Base-by-base conservation (phyloP, 306 rosid species). In the Luffa acutangula region DNA sequence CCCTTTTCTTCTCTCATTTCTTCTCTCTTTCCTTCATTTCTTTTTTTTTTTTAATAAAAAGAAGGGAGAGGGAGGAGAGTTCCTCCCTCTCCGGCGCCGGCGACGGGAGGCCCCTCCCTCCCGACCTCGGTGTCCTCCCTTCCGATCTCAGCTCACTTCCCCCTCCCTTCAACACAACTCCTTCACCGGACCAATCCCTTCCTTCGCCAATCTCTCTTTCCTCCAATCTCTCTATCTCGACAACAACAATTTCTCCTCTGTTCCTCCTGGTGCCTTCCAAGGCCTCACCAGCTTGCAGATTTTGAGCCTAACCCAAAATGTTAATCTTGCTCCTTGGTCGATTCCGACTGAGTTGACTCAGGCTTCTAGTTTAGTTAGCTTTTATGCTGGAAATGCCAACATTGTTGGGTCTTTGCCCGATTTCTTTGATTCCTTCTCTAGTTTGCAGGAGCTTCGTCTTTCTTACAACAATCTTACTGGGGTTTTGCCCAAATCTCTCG, bases 381-480 rank as follows among this genome's bases (percentile, higher is more conserved):
- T 93, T 2, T 85, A 85, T 2, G 90, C 88, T 2, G 83, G 85
- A 0, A 82, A 49, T 56, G 60, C 91, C 0, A 90, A 80, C 5
- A 5, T 93, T 6, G 0, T 82, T 0, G 93, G 93, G 4, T 25
- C 85, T 2, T 9, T 94, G 25, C 98, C 98, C 0, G 89, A 90
- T 78, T 20, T 89, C 15, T 94, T 94, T 20, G 87, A 12, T 64
- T 78, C 86, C 0, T 85, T 94, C 15, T 45, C 83, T 0, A 81
- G 85, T 21, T 80, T 94, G 76, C 87, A 75, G 31, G 57, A 6
- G 15, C 45, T 94, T 57, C 91, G 89, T 42, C 94, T 94, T 69
- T 88, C 97, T 17, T 94, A 91, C 86, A 94, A 94, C 77, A 89
- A 91, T 60, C 86, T 94, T 76, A 85, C 89, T 37, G 98, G 98